Conservation (phyloP, 345 rosid species). For the Murraya koenigii region DNA sequence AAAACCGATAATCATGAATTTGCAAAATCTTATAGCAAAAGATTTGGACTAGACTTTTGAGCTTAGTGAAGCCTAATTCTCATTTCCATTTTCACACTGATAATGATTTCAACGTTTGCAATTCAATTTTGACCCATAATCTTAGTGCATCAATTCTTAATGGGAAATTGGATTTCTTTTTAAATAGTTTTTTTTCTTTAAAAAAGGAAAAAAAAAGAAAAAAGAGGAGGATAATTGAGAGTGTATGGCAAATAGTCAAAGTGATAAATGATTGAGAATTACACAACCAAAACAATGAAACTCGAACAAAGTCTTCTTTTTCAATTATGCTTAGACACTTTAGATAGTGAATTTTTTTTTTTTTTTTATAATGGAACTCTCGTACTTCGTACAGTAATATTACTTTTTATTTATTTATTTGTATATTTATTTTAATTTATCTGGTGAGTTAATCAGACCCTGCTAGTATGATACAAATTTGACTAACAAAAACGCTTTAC, state of each 20-base stretch:
- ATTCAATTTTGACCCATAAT: slow-evolving; percentile 9
- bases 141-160: not conserved
- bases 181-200: too few species aligned
- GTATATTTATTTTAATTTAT: not conserved
- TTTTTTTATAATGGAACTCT: not conserved
- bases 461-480: not conserved
- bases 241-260: slow-evolving; percentile 10
- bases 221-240: slow-evolving; percentile 7
- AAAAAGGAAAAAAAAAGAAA: not conserved
- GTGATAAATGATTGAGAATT: slow-evolving; percentile 21
- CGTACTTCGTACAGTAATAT: not conserved
- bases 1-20: not conserved
- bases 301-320: slow-evolving; percentile 1
- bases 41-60: not conserved
- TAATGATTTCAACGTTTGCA: not conserved
- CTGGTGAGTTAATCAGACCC: too few species aligned
- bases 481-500: not conserved
- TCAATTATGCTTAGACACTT: slow-evolving; percentile 7
- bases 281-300: not conserved
- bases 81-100: not conserved
- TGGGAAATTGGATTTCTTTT: not conserved
- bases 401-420: not conserved
- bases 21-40: not conserved
- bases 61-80: not conserved
- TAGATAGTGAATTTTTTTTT: slow-evolving; percentile 1